phyloP scores from a whole-genome alignment of 2,329 filamentous ascomycete species.

The Geosmithia flava region DNA sequence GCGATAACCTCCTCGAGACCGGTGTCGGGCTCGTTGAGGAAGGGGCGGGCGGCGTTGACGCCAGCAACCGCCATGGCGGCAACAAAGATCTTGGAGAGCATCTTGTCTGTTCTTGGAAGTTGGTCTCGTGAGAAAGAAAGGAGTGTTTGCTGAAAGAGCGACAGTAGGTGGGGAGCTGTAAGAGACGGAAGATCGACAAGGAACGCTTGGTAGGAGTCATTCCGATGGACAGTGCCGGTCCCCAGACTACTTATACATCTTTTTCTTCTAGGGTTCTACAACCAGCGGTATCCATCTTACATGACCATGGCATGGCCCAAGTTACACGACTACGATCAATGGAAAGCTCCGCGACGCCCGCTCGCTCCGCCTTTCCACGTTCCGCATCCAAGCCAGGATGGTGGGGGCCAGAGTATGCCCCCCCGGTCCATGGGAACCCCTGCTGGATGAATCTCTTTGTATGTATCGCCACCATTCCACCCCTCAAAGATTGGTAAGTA shows the following conservation, averaged over 20 bases:
- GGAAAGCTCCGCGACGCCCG: not conserved
- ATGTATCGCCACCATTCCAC: not conserved
- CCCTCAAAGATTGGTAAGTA: not conserved
- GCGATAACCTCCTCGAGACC: slow-evolving; percentile 26
- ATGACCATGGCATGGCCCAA: not conserved
- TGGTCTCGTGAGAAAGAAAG: not conserved
- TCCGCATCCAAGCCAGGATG: not conserved
- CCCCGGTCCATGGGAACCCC: not conserved
- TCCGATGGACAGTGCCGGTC: not conserved
- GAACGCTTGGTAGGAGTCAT: too few relatives aligned
- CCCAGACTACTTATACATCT: not conserved
- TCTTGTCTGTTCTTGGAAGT: not conserved
- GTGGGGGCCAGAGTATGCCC: not conserved
- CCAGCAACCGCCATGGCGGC: slow-evolving; percentile 16
- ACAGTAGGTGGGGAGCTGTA: not conserved
- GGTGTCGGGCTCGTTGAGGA: slow-evolving; percentile 31
- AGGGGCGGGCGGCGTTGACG: slow-evolving; percentile 27
- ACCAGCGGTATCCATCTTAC: not conserved
- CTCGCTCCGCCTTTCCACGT: not conserved
- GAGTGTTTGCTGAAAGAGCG: not conserved
- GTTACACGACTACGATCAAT: not conserved
- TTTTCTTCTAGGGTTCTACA: not conserved
- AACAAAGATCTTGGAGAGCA: slow-evolving; percentile 7
- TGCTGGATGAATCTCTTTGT: not conserved
- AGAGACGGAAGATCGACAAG: not conserved